phyloP scores from a whole-genome alignment of 2,329 filamentous ascomycete species.

The Neurospora sp. region DNA sequence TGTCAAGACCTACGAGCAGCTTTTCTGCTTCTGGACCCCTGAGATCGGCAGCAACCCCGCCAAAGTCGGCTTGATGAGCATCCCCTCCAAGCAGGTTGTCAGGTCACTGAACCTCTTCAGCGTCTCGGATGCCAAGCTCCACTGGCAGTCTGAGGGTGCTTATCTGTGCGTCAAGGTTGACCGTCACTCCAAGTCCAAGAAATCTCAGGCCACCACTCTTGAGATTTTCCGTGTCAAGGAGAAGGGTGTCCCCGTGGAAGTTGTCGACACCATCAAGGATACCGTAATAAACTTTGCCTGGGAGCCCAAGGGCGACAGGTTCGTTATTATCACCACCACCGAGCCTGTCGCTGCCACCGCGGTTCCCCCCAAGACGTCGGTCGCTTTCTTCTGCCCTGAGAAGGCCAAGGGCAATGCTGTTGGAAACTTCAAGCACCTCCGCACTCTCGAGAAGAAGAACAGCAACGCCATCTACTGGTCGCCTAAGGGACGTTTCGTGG shows the following conservation, averaged over 20 bases:
- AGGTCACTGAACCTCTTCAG: conserved; percentile 96
- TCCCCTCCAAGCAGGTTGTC: conserved; percentile 89
- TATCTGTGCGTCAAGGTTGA: conserved; percentile 99
- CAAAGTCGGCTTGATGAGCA: conserved; percentile 91
- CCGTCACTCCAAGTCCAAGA: conserved; percentile 97
- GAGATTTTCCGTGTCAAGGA: conserved; percentile 97
- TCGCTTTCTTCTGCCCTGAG: conserved; percentile 94
- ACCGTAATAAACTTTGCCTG: conserved; percentile 99
- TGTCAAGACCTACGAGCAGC: conserved; percentile 85
- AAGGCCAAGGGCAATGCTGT: conserved; percentile 73
- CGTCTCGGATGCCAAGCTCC: conserved; percentile 92
- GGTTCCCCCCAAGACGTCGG: conserved; percentile 85
- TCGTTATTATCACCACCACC: conserved; percentile 91
- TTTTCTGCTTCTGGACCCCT: conserved; percentile 97
- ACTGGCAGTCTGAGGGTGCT: conserved; percentile 92
- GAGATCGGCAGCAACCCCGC: conserved; percentile 97
- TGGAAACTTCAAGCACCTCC: conserved; percentile 94
- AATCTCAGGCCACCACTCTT: conserved; percentile 90
- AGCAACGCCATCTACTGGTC: conserved; percentile 99
- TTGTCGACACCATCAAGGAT: conserved; percentile 95
- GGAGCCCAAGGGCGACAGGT: conserved; percentile 96
- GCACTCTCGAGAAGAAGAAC: conserved; percentile 97
- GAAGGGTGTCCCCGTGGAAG: conserved; percentile 96
- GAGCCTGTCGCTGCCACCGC: conserved; percentile 71
- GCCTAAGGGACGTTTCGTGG: conserved; percentile 86